Evolutionary conservation across 2,329 filamentous ascomycete species (phyloP).

Genomic region (Phyllachora maydis): DNA sequence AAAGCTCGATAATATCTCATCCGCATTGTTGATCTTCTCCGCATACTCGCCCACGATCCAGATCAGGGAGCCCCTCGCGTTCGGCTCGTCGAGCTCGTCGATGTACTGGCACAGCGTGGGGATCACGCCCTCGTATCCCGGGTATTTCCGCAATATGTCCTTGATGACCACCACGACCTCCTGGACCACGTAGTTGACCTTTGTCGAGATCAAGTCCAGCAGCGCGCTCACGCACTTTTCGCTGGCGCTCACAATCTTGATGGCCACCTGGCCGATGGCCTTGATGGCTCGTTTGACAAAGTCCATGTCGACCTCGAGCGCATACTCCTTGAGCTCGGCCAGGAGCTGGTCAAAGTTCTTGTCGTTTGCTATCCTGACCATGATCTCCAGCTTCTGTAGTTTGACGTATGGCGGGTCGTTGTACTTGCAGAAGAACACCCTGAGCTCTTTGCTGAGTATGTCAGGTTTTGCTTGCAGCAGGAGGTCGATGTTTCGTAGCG

Average conservation of each 20-base stretch:
- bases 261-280: constrained; percentile 92
- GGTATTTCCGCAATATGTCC: constrained; percentile 94
- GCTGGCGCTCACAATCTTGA: constrained; percentile 90
- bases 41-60: constrained; percentile 99
- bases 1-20: constrained; percentile 77
- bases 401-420: constrained; percentile 97
- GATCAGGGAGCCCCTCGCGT: constrained; percentile 76
- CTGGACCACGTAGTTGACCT: constrained; percentile 98
- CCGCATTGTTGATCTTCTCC: constrained; percentile 98
- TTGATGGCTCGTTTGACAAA: constrained; percentile 88
- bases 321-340: constrained; percentile 91
- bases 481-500: constrained; percentile 86
- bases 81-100: constrained; percentile 87
- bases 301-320: constrained; percentile 96
- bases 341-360: constrained; percentile 89
- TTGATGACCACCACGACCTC: constrained; percentile 98
- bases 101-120: constrained; percentile 92
- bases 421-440: constrained; percentile 99
- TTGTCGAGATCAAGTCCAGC: constrained; percentile 84
- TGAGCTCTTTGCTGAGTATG: constrained; percentile 89
- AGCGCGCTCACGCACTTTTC: constrained; percentile 92
- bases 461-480: constrained; percentile 90
- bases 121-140: constrained; percentile 94
- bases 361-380: constrained; percentile 97
- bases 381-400: constrained; percentile 93